Evolutionary conservation across 768 basidiomycete genomes (phyloP), one percentile per base, ranked within the genome.

Genomic region (Scleroderma bovista): DNA sequence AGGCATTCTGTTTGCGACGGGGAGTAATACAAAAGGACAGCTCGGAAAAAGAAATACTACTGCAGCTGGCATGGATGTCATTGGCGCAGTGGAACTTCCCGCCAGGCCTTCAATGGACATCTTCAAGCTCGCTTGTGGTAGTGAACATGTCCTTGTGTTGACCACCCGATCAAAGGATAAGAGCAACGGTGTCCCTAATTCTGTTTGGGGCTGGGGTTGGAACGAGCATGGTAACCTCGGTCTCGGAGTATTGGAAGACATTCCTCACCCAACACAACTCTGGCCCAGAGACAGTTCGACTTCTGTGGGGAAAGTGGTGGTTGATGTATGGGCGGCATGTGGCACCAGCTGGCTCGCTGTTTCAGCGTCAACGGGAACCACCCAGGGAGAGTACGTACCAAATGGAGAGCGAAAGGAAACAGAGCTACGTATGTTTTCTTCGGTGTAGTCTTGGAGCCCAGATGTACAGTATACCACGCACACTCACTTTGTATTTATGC

Each of bases 161-260:
- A 49, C 52, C 45, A 45, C 54, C 4, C 46, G 38, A n/a, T 39
- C 48, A 22, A 29, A 38, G 12, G 54, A 47, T 8, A 52, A 57
- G 1, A 76, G 79, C 54, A 31, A 37, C 4, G 24, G 46, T 20
- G 40, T 26, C 13, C 26, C 41, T 32, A 16, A 45, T 39, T 22
- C 51, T 9, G 76, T 93, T 0, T 88, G 82, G 80, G 88, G 81
- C 0, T 96, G 94, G 90, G 95, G 95, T 0, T 98, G 95, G 94
- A 98, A 97, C 65, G 95, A 98, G 65, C 95, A 97, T 62, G 95
- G 95, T 7, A 98, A 96, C 65, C 72, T 97, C 23, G 93, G 89
- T 1, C 60, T 80, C 20, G 85, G 83, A 0, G 71, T 75, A 32
- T 79, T 78, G 4, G 68, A 73, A 3, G 84, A 93, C 57, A 66